Evolutionary conservation across 2,329 filamentous ascomycete species (phyloP).

Genomic region (Xylariaceae sp.): DNA sequence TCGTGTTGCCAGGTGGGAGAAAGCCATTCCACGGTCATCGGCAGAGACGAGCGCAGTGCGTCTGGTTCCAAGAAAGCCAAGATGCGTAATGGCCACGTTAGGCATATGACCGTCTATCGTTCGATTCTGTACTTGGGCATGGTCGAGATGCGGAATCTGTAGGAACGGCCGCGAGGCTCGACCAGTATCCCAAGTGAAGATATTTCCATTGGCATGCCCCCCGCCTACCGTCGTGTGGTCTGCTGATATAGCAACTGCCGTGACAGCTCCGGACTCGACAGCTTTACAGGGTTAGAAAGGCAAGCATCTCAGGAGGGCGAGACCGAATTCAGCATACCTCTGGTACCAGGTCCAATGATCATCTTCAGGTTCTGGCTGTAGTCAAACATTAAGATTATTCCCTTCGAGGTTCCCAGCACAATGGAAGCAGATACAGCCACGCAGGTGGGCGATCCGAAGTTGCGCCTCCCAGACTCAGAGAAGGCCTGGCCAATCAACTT

Average conservation of each 20-base stretch:
- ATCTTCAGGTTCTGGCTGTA: constrained; percentile 93
- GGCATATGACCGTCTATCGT: constrained; percentile 76
- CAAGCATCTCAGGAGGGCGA: neutral
- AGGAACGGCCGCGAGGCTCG: constrained; percentile 81
- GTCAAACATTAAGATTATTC: constrained; percentile 91
- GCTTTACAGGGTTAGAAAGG: constrained; percentile 45
- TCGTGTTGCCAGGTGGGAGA: constrained; percentile 89
- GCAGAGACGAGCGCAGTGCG: constrained; percentile 94
- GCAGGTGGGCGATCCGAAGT: constrained; percentile 87
- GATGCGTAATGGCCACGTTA: constrained; percentile 70
- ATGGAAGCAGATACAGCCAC: constrained; percentile 82
- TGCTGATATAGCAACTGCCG: constrained; percentile 81
- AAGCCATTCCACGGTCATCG: constrained; percentile 93
- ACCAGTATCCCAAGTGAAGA: constrained; percentile 94
- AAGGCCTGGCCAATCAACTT: constrained; percentile 87
- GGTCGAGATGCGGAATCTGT: constrained; percentile 69
- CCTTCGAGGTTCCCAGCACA: constrained; percentile 86
- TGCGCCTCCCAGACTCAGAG: constrained; percentile 84
- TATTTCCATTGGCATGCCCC: constrained; percentile 81
- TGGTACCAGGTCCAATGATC: constrained; percentile 88
- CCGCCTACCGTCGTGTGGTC: constrained; percentile 89
- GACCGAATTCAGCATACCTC: constrained; percentile 59
- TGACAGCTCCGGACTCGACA: constrained; percentile 82
- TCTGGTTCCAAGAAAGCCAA: constrained; percentile 91
- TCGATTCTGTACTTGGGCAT: constrained; percentile 54